Evolutionary conservation across 306 rosid genomes (phyloP).

Genomic region (Citrullus amarus): DNA sequence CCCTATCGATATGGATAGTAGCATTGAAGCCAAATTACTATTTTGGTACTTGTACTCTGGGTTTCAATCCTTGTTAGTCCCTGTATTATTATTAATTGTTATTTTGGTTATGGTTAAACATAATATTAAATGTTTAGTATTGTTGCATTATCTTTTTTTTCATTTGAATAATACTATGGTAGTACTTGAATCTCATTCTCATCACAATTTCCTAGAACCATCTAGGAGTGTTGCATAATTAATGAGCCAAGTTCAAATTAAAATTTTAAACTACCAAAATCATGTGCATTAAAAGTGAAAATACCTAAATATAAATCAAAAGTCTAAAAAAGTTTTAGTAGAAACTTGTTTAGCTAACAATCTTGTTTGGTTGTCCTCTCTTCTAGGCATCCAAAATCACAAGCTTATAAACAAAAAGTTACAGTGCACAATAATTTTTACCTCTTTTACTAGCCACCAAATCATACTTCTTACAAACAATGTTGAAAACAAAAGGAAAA

Average conservation of each 20-base stretch:
- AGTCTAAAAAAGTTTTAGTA: no score
- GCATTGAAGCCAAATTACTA: no score
- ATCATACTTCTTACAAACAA: background rate
- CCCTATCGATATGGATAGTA: background rate
- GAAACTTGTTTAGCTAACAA: no score
- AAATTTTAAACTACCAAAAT: background rate
- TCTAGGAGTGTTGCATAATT: background rate
- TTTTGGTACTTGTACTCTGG: no score
- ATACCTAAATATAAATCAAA: no score
- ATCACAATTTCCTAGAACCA: background rate
- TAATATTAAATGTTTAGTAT: background rate
- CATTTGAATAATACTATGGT: background rate
- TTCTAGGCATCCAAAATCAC: background rate
- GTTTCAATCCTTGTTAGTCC: no score
- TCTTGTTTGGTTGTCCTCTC: background rate
- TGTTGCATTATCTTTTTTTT: background rate
- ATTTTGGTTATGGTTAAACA: no score
- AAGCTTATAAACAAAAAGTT: background rate
- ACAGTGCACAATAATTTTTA: background rate
- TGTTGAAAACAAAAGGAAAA: background rate
- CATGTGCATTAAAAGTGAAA: background rate
- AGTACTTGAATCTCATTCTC: background rate
- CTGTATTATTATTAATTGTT: no score
- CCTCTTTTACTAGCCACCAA: background rate
- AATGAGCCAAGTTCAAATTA: background rate